Percentiles rank a stretch among this genome's conserved stretches.
phyloP scores from a whole-genome alignment of 208 protist genomes.

The Crithidia fasciculata region DNA sequence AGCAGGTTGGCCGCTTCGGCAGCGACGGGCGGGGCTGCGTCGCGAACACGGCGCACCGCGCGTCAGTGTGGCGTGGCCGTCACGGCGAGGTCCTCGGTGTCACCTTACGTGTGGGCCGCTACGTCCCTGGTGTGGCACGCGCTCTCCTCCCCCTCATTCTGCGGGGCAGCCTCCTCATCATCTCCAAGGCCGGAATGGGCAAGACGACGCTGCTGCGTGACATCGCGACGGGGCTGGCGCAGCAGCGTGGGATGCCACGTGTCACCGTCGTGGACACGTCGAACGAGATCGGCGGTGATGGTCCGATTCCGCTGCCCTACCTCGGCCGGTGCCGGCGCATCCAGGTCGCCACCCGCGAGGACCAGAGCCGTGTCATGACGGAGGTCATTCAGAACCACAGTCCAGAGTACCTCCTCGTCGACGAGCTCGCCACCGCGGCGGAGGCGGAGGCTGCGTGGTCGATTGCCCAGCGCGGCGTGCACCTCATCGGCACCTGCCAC shows the following conservation, averaged over 20 bases:
- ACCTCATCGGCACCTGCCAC: constrained; percentile 91
- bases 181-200: constrained; percentile 91
- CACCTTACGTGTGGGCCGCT: constrained; percentile 87
- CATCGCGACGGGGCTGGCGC: constrained; percentile 72
- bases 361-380: constrained; percentile 83
- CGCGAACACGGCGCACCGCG: constrained; percentile 71
- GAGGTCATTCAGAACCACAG: constrained; percentile 96
- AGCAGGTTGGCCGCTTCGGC: constrained; percentile 67
- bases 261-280: constrained; percentile 95
- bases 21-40: constrained; percentile 82
- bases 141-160: constrained; percentile 63
- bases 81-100: constrained; percentile 80
- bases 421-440: constrained; percentile 86
- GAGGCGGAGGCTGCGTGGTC: constrained; percentile 89
- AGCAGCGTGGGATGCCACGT: constrained; percentile 46
- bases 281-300: constrained; percentile 95
- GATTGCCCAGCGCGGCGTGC: constrained; percentile 87
- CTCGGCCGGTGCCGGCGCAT: constrained; percentile 90
- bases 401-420: constrained; percentile 92
- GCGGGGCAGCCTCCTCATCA: constrained; percentile 83
- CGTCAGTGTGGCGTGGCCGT: constrained; percentile 77
- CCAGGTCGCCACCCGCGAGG: constrained; percentile 70
- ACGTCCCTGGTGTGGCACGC: constrained; percentile 66
- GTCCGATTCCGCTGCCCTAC: constrained; percentile 82
- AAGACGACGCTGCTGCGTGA: constrained; percentile 95